Evolutionary conservation across 805 yeast genomes (phyloP).

Genomic region (Candida alai): DNA sequence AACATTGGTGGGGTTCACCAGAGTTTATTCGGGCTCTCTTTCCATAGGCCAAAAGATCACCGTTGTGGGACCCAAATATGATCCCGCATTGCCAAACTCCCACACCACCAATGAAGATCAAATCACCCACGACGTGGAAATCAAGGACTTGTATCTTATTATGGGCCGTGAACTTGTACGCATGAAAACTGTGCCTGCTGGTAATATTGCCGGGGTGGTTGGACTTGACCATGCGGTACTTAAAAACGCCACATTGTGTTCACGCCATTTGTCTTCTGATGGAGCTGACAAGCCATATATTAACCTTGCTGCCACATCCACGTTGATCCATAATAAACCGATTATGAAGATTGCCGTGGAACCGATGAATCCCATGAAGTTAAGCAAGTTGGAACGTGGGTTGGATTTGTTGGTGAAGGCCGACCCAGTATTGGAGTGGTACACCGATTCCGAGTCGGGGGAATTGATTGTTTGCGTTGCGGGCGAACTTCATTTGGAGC

Average conservation of each 20-base stretch:
- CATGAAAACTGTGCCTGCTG: conserved; percentile 82
- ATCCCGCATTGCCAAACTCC: conserved; percentile 47
- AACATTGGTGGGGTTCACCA: conserved; percentile 78
- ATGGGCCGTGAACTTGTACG: conserved; percentile 92
- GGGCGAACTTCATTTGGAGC: conserved; percentile 92
- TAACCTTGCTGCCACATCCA: conserved; percentile 48
- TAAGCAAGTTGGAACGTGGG: conserved; percentile 74
- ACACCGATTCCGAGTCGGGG: conserved; percentile 77
- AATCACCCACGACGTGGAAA: conserved; percentile 52
- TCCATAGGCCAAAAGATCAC: conserved; percentile 69
- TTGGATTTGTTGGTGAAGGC: conserved; percentile 75
- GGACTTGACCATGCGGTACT: conserved; percentile 80
- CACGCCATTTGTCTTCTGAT: conserved; percentile 38
- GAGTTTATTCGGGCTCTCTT: conserved; percentile 84
- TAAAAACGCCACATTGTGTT: conserved; percentile 80
- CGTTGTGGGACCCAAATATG: conserved; percentile 83
- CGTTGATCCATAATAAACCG: conserved; percentile 65
- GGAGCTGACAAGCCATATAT: conserved; percentile 76
- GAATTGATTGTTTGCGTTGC: conserved; percentile 93
- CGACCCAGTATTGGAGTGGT: conserved; percentile 92
- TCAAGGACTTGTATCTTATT: conserved; percentile 69
- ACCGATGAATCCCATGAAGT: conserved; percentile 80
- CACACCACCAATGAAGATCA: conserved; percentile 43
- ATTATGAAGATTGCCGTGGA: conserved; percentile 95
- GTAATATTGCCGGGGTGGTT: conserved; percentile 90